These are phyloP conservation scores for Parathielavia appendiculata DNA, from an alignment of 495 filamentous ascomycete genomes.

Conservation along the genomic window DNA sequence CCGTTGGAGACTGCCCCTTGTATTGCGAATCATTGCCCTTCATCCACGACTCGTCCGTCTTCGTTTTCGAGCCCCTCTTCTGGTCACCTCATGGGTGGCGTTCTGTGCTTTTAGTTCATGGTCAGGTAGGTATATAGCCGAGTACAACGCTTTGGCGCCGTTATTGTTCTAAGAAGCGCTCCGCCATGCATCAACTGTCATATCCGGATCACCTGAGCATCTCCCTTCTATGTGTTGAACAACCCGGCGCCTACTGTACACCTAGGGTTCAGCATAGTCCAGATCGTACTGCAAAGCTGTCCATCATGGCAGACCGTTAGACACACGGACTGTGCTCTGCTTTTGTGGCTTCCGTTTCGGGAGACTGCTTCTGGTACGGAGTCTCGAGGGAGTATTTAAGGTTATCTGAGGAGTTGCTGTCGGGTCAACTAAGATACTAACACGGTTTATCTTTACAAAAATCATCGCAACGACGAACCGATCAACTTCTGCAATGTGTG, in stretches of 20 bases:
- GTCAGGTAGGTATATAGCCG: not conserved
- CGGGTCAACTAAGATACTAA: not conserved
- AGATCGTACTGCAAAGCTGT: not conserved
- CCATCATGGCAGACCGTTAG: conserved; percentile 16
- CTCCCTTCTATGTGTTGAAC: conserved; percentile 13
- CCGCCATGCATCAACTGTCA: not conserved
- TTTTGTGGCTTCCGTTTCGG: conserved; percentile 24
- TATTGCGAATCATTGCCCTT: not conserved
- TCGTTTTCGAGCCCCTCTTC: not conserved
- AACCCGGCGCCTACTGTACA: conserved; percentile 10
- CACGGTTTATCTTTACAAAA: not conserved
- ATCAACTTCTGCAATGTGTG: not conserved
- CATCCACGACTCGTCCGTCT: not conserved
- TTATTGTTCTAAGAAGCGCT: not conserved
- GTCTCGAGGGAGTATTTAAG: too few relatives aligned
- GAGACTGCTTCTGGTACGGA: not conserved
- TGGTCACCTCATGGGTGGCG: not conserved
- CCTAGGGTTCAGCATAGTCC: not conserved
- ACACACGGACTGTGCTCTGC: not conserved
- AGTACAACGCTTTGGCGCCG: conserved; percentile 1
- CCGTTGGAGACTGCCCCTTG: not conserved
- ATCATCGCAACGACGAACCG: too few relatives aligned
- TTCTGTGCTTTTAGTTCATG: too few relatives aligned
- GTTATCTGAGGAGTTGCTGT: too few relatives aligned
- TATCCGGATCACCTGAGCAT: not conserved